Conservation (phyloP, 192 early-diverging fungal species). For the Coemansia sp. region DNA sequence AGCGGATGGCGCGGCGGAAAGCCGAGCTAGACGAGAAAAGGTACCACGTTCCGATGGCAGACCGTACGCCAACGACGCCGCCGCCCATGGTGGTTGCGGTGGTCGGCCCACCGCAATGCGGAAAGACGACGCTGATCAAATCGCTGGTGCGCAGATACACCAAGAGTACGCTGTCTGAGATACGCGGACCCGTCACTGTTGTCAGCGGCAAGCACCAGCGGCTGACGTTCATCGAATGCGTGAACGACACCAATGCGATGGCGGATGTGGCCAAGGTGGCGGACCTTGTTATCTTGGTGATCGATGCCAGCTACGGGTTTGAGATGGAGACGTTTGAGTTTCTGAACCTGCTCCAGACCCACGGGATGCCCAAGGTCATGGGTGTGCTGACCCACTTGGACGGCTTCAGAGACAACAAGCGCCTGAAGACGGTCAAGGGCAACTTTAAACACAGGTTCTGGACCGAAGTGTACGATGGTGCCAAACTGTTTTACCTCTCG, state of each 20-base stretch:
- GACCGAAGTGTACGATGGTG: slow-evolving; percentile 99
- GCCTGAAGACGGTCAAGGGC: slow-evolving; percentile 86
- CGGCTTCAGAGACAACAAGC: slow-evolving; percentile 92
- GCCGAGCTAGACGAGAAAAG: slow-evolving; percentile 84
- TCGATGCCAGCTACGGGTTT: slow-evolving; percentile 98
- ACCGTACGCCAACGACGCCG: slow-evolving; percentile 85
- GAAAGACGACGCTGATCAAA: slow-evolving; percentile 96
- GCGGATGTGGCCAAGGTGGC: slow-evolving; percentile 97
- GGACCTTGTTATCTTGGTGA: slow-evolving; percentile 89
- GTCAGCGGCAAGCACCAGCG: slow-evolving; percentile 93
- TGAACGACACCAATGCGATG: slow-evolving; percentile 96
- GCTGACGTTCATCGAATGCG: slow-evolving; percentile 95
- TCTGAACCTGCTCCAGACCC: slow-evolving; percentile 93
- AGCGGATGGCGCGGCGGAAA: slow-evolving; percentile 77
- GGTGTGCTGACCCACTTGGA: slow-evolving; percentile 97
- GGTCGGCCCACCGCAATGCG: slow-evolving; percentile 89
- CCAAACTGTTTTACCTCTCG: slow-evolving; percentile 97
- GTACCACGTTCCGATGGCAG: slow-evolving; percentile 93
- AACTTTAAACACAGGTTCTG: slow-evolving; percentile 97
- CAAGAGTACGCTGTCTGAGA: slow-evolving; percentile 85
- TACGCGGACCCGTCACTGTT: slow-evolving; percentile 96
- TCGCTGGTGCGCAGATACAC: slow-evolving; percentile 95
- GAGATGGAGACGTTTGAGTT: slow-evolving; percentile 99
- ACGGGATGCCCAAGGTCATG: slow-evolving; percentile 98
- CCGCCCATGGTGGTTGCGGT: slow-evolving; percentile 94